Base-by-base conservation (phyloP, 2,329 filamentous ascomycete genomes). In the Talaromyces sp. region DNA sequence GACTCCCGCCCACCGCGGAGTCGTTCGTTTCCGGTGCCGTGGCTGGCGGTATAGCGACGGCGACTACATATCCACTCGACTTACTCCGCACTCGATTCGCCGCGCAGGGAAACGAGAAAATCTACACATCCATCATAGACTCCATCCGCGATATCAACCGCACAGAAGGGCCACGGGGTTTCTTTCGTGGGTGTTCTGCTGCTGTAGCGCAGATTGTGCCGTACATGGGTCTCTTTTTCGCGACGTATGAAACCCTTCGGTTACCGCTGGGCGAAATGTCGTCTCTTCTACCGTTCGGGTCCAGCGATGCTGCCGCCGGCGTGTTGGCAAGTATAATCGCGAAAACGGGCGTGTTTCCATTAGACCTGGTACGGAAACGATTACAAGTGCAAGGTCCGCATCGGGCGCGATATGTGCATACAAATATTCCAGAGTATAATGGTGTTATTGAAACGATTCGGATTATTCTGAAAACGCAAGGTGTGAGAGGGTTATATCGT, bases 211-310 rank as follows among this genome's bases (percentile, higher is more conserved):
- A 97, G 80, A 95, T 98, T 58, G 87, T 97, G 10, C 95, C 95
- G 2, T 96, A 94, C 76, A 99, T 99, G 95, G 95, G 95, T 14
- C 83, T 97, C 2, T 98, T 99, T 81, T 99, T 99, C 78, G 86
- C 91, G 39, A 85, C 88, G 47, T 99, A 98, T 79, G 95, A 99
- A 77, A 83, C 84, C 10, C 80, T 96, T 60, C 84, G 91, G 6
- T 75, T 86, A 7, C 85, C 84, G 0, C 76, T 94, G 54, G 57
- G 70, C 2, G 57, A 66, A 13, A 61, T 70, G 56, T 45, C 54
- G 5, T 68, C 72, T 9, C 76, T 84, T 10, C 75, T 91, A 69
- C 89, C 88, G 0, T 89, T 90, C 75, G 91, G 93, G 22, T 89
- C 88, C 16, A 90, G 90, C 1, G 93, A 98, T 77, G 95, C 94